phyloP scores from a whole-genome alignment of 306 rosid genomes.

The Argentina anserina region DNA sequence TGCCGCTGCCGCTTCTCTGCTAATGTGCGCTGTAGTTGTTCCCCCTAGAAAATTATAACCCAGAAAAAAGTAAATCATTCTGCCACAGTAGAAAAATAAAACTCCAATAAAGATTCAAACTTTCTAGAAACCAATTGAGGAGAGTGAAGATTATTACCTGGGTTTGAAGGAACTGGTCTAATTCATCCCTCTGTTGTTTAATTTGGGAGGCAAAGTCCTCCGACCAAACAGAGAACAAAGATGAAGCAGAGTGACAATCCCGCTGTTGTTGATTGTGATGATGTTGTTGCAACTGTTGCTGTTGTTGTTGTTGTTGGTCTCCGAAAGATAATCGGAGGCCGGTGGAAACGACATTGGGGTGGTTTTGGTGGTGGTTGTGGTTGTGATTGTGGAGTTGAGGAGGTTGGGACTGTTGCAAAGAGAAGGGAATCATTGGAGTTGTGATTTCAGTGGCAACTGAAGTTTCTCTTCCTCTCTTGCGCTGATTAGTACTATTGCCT shows the following conservation, averaged over 20 bases:
- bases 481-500: conserved; percentile 32
- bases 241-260: conserved; percentile 36
- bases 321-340: conserved; percentile 78
- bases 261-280: conserved; percentile 31
- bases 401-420: conserved; percentile 47
- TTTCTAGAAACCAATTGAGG: conserved; percentile 15
- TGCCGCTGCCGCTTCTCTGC: conserved; percentile 66
- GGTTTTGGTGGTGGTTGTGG: conserved; percentile 39
- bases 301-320: conserved; percentile 47
- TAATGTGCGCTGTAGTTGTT: conserved; percentile 56
- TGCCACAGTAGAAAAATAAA: not conserved
- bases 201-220: conserved; percentile 58
- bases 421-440: conserved; percentile 44
- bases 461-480: conserved; percentile 82
- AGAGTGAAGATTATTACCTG: conserved; percentile 49
- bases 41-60: conserved; percentile 44
- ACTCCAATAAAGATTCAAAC: not conserved
- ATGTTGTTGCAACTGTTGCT: conserved; percentile 16
- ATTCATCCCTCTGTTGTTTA: conserved; percentile 69
- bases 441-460: conserved; percentile 30
- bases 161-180: conserved; percentile 62
- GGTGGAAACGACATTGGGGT: conserved; percentile 77
- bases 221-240: conserved; percentile 48
- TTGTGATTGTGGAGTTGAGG: conserved; percentile 78
- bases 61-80: not conserved